Percentiles rank a stretch among this genome's conserved stretches.
phyloP scores from a whole-genome alignment of 1,139 yeast species.

The Kluyveromyces sp. region DNA sequence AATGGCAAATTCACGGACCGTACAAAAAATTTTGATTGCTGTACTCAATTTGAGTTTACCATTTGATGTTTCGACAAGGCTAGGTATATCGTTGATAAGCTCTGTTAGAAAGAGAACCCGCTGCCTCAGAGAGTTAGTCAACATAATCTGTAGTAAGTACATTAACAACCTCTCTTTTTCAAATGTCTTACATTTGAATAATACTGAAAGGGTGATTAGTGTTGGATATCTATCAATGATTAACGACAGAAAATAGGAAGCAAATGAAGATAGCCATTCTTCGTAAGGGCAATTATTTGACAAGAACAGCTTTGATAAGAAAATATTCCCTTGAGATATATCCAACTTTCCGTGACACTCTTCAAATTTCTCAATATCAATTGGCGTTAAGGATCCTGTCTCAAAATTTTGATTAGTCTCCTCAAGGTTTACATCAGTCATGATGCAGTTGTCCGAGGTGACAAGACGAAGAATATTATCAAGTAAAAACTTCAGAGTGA shows the following conservation, averaged over 20 bases:
- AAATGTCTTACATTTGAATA: not conserved
- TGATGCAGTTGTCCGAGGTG: not conserved
- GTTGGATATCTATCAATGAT: not conserved
- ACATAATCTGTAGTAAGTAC: slow-evolving; percentile 9
- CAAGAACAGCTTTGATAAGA: not conserved
- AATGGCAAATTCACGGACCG: slow-evolving; percentile 42
- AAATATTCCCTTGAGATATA: not conserved
- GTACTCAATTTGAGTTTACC: slow-evolving; percentile 14
- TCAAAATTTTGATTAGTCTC: not conserved
- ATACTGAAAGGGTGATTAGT: not conserved
- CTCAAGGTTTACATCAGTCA: not conserved
- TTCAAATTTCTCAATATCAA: slow-evolving; percentile 2
- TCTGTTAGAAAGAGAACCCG: not conserved
- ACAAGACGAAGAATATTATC: slow-evolving; percentile 1
- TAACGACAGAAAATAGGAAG: not conserved
- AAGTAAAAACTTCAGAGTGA: not conserved
- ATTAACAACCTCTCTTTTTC: slow-evolving; percentile 4
- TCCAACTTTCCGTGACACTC: slow-evolving; percentile 1
- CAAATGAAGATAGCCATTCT: not conserved
- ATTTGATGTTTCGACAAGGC: not conserved
- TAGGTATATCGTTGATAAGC: not conserved
- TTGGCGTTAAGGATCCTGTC: not conserved
- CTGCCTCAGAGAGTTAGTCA: not conserved
- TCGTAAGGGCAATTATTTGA: not conserved
- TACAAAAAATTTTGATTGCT: slow-evolving; percentile 37